A percentile compares a stretch with the other conserved stretches of the same genome.
Conservation (phyloP, 1,139 yeast species). For the Pichia sp. region DNA sequence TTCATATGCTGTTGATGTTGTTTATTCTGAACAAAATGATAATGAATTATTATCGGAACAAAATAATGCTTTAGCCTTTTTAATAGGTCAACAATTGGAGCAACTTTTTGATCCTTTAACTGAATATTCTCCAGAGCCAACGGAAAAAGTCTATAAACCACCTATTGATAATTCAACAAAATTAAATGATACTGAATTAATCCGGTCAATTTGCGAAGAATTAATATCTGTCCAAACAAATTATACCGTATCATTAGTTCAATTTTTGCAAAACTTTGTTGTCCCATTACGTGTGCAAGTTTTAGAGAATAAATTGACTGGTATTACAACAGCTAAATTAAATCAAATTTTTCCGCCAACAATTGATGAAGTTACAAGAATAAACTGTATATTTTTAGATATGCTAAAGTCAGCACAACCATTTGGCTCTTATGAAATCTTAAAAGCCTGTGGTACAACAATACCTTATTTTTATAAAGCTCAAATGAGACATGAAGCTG, state of each 20-base stretch:
- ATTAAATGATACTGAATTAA: constrained; percentile 29
- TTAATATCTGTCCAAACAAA: constrained; percentile 65
- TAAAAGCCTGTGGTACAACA: constrained; percentile 72
- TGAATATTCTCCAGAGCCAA: constrained; percentile 86
- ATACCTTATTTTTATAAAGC: constrained; percentile 90
- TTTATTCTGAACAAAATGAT: constrained; percentile 50
- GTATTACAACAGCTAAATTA: constrained; percentile 49
- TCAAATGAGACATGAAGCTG: constrained; percentile 89
- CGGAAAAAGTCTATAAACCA: constrained; percentile 59
- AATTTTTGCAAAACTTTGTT: constrained; percentile 68
- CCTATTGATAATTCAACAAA: constrained; percentile 30
- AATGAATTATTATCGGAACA: constrained; percentile 45
- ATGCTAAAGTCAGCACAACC: constrained; percentile 61
- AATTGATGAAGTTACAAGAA: constrained; percentile 84
- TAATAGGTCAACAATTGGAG: constrained; percentile 80
- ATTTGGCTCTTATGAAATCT: constrained; percentile 65
- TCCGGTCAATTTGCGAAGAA: constrained; percentile 55
- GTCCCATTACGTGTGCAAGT: constrained; percentile 74
- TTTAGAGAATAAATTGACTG: constrained; percentile 46
- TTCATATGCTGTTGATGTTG: constrained; percentile 57
- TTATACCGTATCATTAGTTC: constrained; percentile 64
- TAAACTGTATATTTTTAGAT: constrained; percentile 77
- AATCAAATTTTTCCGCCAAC: constrained; percentile 90
- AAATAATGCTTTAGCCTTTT: constrained; percentile 67
- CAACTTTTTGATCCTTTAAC: constrained; percentile 83